Evolutionary conservation across 1,284 basidiomycete species (phyloP).

Genomic region (Ceratobasidium sp.): DNA sequence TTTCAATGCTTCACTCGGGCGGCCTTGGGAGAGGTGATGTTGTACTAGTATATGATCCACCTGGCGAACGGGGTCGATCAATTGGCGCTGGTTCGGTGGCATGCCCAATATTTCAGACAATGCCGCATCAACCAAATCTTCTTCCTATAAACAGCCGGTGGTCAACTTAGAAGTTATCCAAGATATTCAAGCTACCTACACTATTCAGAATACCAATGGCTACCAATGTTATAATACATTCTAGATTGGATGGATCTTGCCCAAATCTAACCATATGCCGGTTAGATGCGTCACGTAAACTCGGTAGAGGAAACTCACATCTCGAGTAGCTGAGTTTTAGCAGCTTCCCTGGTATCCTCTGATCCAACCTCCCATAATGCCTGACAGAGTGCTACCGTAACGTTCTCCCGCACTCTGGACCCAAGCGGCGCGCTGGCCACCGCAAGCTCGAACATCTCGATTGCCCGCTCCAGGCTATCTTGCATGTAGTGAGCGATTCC

Average conservation of each 20-base stretch:
- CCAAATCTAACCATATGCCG: slow-evolving; percentile 65
- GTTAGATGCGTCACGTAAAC: slow-evolving; percentile 36
- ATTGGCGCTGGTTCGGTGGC: slow-evolving; percentile 70
- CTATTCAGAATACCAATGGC: slow-evolving; percentile 85
- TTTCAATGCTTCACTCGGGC: slow-evolving; percentile 33
- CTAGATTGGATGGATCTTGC: slow-evolving; percentile 77
- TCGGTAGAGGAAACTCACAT: slow-evolving; percentile 68
- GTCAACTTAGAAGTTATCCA: not conserved
- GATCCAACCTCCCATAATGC: slow-evolving; percentile 85
- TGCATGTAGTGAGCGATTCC: slow-evolving; percentile 80
- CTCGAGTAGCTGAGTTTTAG: slow-evolving; percentile 85
- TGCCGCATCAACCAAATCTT: slow-evolving; percentile 86
- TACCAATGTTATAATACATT: slow-evolving; percentile 84
- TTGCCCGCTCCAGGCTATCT: slow-evolving; percentile 72
- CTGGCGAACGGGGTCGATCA: slow-evolving; percentile 74
- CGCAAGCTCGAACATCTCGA: slow-evolving; percentile 76
- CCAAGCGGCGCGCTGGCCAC: slow-evolving; percentile 67
- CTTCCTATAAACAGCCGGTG: slow-evolving; percentile 64
- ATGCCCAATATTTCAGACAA: slow-evolving; percentile 82
- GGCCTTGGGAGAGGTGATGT: slow-evolving; percentile 60
- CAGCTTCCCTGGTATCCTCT: slow-evolving; percentile 79
- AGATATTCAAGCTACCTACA: not conserved
- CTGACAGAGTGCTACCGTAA: slow-evolving; percentile 82
- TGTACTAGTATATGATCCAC: slow-evolving; percentile 76
- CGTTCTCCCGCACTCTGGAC: slow-evolving; percentile 69